Evolutionary conservation across 2,329 filamentous ascomycete species (phyloP), one percentile per base, ranked within the genome.

Genomic region (Aspergillus brasiliensis): DNA sequence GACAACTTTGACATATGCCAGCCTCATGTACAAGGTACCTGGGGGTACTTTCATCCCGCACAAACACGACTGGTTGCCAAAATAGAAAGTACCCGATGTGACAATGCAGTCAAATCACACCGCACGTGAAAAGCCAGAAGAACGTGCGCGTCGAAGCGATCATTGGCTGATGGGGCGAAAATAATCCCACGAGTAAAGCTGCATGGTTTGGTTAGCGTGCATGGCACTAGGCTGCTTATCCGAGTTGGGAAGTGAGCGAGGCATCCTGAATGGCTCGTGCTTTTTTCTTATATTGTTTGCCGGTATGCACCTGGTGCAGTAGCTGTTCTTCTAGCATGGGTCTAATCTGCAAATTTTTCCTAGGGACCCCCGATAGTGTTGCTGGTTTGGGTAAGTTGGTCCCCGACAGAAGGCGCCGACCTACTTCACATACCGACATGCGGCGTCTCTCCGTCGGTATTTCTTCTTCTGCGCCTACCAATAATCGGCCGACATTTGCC

Each of bases 21-120:
- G 27, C 10, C 25, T 49, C 46, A 28, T 28, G 46, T 49, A 49
- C 17, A 49, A 17, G 46, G 46, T 49, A 49, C 46, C 46, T 49
- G 23, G n/a, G 25, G 17, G 46, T 28, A 28, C 46, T 15, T 27
- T 31, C 8, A 28, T 17, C 46, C 46, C 46, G 19, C 38, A 8
- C 31, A 1, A 46, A 31, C 23, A 17, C 38, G 38, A 40, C 15
- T 13, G 17, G 10, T 34, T 19, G 23, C 23, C 23, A 31, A 55
- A 25, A 42, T 11, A n/a, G 27, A 42, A 37, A 28, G 38, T 28
- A 21, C 25, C 52, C 52, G 52, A 55, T 55, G 52, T 55, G 52
- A 55, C 25, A 55, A 55, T 55, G 52, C 38, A 55, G 27, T 46
- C 52, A n/a, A 21, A 38, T 55, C 52, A 55, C 52, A 46, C 52